These are phyloP conservation scores for Chytridium lagenaria DNA, from an alignment of 371 early-diverging fungal species.

Conservation along the genomic window DNA sequence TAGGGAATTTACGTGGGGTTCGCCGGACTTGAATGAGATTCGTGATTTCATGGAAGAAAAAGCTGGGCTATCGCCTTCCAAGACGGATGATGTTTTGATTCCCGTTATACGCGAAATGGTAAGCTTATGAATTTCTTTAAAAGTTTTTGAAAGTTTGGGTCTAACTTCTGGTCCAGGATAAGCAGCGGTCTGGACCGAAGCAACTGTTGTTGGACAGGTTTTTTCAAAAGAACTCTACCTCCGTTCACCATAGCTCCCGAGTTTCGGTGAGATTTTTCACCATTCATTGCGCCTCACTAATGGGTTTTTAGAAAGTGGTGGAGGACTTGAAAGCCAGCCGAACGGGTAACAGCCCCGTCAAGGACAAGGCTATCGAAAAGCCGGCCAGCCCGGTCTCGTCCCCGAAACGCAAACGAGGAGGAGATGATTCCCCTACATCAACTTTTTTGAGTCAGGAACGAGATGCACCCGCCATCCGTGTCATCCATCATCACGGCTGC, in stretches of 20 bases:
- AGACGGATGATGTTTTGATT: slow-evolving; percentile 70
- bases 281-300: background rate
- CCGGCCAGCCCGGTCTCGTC: background rate
- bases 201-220: slow-evolving; percentile 7
- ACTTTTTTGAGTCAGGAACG: no score
- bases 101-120: slow-evolving; percentile 82
- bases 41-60: slow-evolving; percentile 66
- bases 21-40: slow-evolving; percentile 80
- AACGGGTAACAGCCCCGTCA: background rate
- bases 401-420: background rate
- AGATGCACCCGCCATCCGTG: background rate
- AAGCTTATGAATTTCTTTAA: background rate
- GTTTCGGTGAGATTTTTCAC: slow-evolving; percentile 3
- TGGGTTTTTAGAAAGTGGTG: slow-evolving; percentile 16
- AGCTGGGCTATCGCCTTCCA: slow-evolving; percentile 59
- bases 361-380: background rate
- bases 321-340: slow-evolving; percentile 8
- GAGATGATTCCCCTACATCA: no score
- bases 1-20: slow-evolving; percentile 80
- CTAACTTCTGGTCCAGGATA: background rate
- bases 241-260: background rate
- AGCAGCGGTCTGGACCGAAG: background rate
- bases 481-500: background rate
- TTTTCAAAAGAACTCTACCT: background rate
- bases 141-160: background rate